Conservation (phyloP, 192 early-diverging fungal genomes). For the Funneliformis mosseae region DNA sequence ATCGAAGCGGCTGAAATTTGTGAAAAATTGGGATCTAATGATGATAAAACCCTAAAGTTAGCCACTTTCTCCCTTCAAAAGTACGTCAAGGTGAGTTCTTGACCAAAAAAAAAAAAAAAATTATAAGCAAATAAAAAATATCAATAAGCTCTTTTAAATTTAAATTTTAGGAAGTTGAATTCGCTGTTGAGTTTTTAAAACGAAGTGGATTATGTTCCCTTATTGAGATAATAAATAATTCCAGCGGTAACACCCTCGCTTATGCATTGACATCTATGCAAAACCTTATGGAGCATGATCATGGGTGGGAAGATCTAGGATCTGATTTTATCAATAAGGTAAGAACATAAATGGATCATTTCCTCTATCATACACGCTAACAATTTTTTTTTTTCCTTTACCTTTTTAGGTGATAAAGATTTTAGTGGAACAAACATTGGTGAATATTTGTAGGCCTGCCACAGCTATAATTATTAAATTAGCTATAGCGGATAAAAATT, state of each 20-base stretch:
- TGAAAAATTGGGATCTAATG: conserved; percentile 39
- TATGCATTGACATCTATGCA: conserved; percentile 67
- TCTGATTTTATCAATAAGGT: conserved; percentile 57
- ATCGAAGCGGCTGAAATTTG: conserved; percentile 34
- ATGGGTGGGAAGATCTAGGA: conserved; percentile 60
- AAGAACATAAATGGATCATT: too few species aligned
- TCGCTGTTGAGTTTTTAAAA: conserved; percentile 63
- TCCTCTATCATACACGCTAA: too few species aligned
- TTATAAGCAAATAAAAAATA: neutral
- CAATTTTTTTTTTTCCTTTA: neutral
- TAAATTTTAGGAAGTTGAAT: conserved; percentile 59
- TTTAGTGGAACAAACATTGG: conserved; percentile 64
- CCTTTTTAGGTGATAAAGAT: conserved; percentile 48
- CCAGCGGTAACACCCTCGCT: conserved; percentile 66
- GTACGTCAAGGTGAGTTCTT: conserved; percentile 53
- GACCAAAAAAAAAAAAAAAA: too few species aligned
- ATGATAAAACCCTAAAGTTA: conserved; percentile 59
- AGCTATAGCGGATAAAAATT: conserved; percentile 45
- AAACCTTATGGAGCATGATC: conserved; percentile 68
- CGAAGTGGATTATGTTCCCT: conserved; percentile 57
- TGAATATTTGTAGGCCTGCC: conserved; percentile 72
- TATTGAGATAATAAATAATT: conserved; percentile 60
- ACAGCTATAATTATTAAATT: conserved; percentile 71
- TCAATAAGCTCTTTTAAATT: neutral
- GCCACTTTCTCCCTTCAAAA: conserved; percentile 66